Conservation (phyloP, 2,329 filamentous ascomycete genomes). For the Xylariales sp. region DNA sequence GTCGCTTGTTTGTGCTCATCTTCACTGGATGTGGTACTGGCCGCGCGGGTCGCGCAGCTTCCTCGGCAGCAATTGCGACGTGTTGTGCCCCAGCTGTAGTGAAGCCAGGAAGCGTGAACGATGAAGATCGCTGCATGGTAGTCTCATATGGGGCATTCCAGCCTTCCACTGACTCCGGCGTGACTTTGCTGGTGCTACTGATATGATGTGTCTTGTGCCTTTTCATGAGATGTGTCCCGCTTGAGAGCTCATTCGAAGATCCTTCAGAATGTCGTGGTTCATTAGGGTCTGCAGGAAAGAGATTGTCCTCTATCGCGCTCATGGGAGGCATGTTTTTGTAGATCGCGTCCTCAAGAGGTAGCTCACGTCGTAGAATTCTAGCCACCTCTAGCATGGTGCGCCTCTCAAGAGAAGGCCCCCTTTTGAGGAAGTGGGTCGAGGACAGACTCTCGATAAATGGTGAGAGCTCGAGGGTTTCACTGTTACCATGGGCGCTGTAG, state of each 20-base stretch:
- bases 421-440: conserved; percentile 34
- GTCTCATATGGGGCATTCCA: conserved; percentile 43
- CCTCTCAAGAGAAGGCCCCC: conserved; percentile 66
- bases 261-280: conserved; percentile 31
- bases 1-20: conserved; percentile 17
- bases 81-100: conserved; percentile 57
- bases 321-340: conserved; percentile 48
- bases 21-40: conserved; percentile 12
- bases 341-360: conserved; percentile 53
- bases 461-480: conserved; percentile 61
- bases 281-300: conserved; percentile 62
- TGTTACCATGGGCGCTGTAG: conserved; percentile 54
- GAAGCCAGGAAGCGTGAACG: conserved; percentile 61
- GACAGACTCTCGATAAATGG: conserved; percentile 58
- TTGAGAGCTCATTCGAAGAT: conserved; percentile 8
- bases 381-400: conserved; percentile 61
- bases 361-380: conserved; percentile 61
- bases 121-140: conserved; percentile 55
- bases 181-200: conserved; percentile 33
- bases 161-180: conserved; percentile 26
- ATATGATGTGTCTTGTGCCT: conserved; percentile 24
- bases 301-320: conserved; percentile 59
- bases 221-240: conserved; percentile 18
- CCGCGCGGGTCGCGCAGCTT: conserved; percentile 22
- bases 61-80: conserved; percentile 31